Evolutionary conservation across 495 filamentous ascomycete species (phyloP).

Genomic region (Poronia punctata): DNA sequence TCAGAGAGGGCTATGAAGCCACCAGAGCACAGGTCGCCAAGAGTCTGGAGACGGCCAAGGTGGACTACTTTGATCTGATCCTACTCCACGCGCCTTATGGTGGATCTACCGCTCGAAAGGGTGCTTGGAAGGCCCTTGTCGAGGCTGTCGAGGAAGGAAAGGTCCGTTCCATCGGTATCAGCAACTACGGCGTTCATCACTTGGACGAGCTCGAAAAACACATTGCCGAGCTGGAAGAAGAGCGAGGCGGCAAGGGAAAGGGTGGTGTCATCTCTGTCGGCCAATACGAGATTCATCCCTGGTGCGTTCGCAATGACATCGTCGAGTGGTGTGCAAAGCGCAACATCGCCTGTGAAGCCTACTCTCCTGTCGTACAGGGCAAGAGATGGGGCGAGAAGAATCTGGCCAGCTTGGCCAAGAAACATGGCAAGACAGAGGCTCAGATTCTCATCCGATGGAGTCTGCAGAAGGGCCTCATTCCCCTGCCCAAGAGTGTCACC

Average conservation of each 20-base stretch:
- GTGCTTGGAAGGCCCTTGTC: conserved; percentile 55
- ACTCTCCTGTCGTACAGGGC: conserved; percentile 67
- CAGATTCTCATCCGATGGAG: conserved; percentile 85
- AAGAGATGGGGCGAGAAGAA: conserved; percentile 58
- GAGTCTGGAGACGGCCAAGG: conserved; percentile 43
- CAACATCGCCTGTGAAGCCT: conserved; percentile 70
- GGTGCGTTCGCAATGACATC: conserved; percentile 71
- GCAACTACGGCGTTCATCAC: conserved; percentile 64
- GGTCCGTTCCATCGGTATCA: conserved; percentile 56
- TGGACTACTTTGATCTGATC: conserved; percentile 59
- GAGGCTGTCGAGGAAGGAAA: conserved; percentile 58
- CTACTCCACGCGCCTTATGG: conserved; percentile 58
- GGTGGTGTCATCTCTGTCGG: conserved; percentile 75
- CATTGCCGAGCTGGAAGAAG: conserved; percentile 57
- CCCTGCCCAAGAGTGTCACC: conserved; percentile 71
- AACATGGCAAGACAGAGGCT: conserved; percentile 64
- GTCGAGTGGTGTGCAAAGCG: conserved; percentile 65
- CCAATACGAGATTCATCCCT: conserved; percentile 88
- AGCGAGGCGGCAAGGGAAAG: conserved; percentile 53
- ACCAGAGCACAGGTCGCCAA: conserved; percentile 44
- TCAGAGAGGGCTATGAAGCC: conserved; percentile 37
- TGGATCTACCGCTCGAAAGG: conserved; percentile 48
- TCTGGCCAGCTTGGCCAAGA: conserved; percentile 53
- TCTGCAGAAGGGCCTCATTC: conserved; percentile 70
- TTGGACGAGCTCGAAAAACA: conserved; percentile 67